These are phyloP conservation scores for Boletus sensibilis DNA, from an alignment of 768 basidiomycete genomes.

Conservation along the genomic window DNA sequence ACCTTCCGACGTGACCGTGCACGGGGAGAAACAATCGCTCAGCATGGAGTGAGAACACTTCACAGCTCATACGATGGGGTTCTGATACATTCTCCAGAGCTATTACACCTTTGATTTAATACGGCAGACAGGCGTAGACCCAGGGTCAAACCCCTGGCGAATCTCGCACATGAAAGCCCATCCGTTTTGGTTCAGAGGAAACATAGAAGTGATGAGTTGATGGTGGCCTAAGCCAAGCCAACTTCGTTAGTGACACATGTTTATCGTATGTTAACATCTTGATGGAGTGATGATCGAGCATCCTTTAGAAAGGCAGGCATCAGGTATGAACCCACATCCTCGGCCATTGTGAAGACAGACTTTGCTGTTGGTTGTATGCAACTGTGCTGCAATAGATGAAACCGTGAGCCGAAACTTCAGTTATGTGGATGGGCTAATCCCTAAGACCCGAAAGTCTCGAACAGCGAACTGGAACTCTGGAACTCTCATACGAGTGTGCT, in stretches of 20 bases:
- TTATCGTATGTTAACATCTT: not conserved
- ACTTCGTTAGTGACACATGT: not conserved
- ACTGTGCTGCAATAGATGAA: not conserved
- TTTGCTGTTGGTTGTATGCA: not conserved
- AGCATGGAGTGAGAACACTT: conserved; percentile 23
- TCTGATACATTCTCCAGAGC: conserved; percentile 5
- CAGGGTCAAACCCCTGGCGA: conserved; percentile 25
- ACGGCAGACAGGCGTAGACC: conserved; percentile 13
- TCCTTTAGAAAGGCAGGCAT: not conserved
- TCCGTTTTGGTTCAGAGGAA: conserved; percentile 30
- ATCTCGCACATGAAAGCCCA: conserved; percentile 27
- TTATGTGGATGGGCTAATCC: not conserved
- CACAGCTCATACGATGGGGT: not conserved
- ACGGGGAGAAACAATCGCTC: conserved; percentile 22
- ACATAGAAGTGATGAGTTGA: conserved; percentile 24
- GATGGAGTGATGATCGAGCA: not conserved
- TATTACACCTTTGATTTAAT: conserved; percentile 28
- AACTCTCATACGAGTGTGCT: not conserved
- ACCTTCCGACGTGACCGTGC: conserved; percentile 26
- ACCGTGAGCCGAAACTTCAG: not conserved
- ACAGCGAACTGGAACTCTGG: not conserved
- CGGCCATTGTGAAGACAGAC: not conserved
- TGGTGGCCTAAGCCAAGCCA: not conserved
- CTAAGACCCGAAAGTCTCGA: not conserved
- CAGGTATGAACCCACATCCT: not conserved